Evolutionary conservation across 305 asterid genomes (phyloP).

Genomic region (Stenogyne calaminthoides): DNA sequence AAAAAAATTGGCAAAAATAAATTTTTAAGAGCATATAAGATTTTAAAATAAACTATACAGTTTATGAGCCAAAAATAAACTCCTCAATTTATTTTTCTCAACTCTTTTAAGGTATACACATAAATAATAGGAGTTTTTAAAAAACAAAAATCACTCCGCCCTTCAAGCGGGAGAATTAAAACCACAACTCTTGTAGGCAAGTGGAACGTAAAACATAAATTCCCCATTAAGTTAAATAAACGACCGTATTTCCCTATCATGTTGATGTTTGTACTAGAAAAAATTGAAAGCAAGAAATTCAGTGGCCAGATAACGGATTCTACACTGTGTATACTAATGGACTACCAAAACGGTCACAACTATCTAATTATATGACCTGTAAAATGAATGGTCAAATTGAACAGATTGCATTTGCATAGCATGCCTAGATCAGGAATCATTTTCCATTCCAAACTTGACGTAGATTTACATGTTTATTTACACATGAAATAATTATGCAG

Average conservation of each 20-base stretch:
- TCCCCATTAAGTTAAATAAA: neutral
- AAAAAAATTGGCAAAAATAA: no score
- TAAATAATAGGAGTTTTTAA: no score
- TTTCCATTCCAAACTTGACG: neutral
- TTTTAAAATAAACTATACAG: no score
- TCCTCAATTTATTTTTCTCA: no score
- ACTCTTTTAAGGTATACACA: no score
- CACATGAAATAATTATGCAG: neutral
- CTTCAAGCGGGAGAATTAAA: no score
- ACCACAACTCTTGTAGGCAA: neutral
- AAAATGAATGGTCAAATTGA: neutral
- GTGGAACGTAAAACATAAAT: no score
- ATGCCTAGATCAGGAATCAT: neutral
- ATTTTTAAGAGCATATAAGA: no score
- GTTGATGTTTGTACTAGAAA: neutral
- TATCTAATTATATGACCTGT: neutral
- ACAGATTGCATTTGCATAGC: neutral
- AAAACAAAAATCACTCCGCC: no score
- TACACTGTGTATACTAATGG: neutral
- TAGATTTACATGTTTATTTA: constrained; percentile 6
- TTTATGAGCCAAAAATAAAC: no score
- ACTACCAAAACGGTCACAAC: neutral
- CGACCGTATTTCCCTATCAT: neutral
- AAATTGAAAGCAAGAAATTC: neutral
- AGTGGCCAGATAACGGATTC: neutral